Conservation (phyloP, 2,329 filamentous ascomycete genomes). For the Cryphonectria carpinicola region DNA sequence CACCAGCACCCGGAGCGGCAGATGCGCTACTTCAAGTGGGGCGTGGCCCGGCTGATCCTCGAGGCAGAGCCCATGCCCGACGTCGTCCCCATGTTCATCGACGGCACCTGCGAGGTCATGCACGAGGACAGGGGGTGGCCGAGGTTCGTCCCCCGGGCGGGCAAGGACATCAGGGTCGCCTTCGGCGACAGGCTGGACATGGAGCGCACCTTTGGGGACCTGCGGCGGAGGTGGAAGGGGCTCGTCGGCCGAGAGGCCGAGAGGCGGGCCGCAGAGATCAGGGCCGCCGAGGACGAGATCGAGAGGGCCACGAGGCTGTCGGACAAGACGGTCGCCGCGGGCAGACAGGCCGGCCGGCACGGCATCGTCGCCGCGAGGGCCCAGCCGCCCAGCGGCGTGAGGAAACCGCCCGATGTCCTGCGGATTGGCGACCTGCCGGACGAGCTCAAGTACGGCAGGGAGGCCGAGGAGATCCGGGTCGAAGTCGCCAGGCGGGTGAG, state of each 20-base stretch:
- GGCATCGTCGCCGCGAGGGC: slow-evolving; percentile 20
- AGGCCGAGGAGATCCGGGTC: slow-evolving; percentile 76
- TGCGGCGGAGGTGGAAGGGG: slow-evolving; percentile 74
- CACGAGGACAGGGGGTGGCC: slow-evolving; percentile 80
- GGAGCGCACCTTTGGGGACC: slow-evolving; percentile 75
- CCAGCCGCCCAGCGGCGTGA: slow-evolving; percentile 29
- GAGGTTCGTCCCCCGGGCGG: slow-evolving; percentile 76
- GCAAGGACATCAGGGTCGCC: slow-evolving; percentile 71
- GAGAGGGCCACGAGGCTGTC: slow-evolving; percentile 1
- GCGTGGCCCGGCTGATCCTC: slow-evolving; percentile 85
- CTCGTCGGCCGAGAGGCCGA: slow-evolving; percentile 61
- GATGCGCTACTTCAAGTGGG: slow-evolving; percentile 99
- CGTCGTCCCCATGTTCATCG: slow-evolving; percentile 91
- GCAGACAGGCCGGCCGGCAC: slow-evolving; percentile 22
- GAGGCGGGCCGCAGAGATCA: slow-evolving; percentile 41
- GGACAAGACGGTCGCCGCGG: slow-evolving; percentile 13
- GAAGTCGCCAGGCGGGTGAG: slow-evolving; percentile 81
- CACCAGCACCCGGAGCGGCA: slow-evolving; percentile 80
- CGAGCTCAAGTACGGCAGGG: slow-evolving; percentile 68
- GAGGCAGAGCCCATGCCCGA: slow-evolving; percentile 87
- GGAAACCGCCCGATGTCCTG: slow-evolving; percentile 30
- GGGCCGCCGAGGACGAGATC: slow-evolving; percentile 14
- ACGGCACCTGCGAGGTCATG: slow-evolving; percentile 89
- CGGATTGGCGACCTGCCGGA: slow-evolving; percentile 64
- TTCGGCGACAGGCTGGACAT: slow-evolving; percentile 80